Evolutionary conservation across 1,284 basidiomycete genomes (phyloP), one percentile per base, ranked within the genome.

Genomic region (Ustilago trichophora): DNA sequence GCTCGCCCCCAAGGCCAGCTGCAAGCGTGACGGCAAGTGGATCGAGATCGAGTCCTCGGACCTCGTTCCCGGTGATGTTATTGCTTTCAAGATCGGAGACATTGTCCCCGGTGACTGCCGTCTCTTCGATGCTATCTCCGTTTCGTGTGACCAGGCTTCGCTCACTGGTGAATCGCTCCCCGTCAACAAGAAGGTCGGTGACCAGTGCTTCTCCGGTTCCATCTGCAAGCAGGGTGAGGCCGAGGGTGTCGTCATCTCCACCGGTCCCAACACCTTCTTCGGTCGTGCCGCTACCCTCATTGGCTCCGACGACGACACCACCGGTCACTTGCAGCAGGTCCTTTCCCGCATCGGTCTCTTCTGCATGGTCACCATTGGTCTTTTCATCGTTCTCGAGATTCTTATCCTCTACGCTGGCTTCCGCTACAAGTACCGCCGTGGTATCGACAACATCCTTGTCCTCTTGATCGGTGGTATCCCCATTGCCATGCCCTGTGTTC

Each of bases 401-500:
- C 84, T 98, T 11, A 94, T 96, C 48, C 97, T 98, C 93, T 98
- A 98, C 80, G 98, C 94, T 13, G 67, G 56, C 42, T 72, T 72
- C 64, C 65, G 62, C 35, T 72, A 74, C 68, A 25, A 25, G 4
- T 98, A 98, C 86, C 92, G 93, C 80, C 89, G 89, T 71, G 92
- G 93, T 57, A 80, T 80, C 52, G 96, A 98, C 82, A 85, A 98
- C 25, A 92, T 99, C 80, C 98, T 96, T 0, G 90, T 98, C 40
- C 94, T 98, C 41, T 93, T 98, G 86, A 97, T 98, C 72, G 94
- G 94, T 85, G 94, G 94, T 41, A 98, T 98, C 68, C 94, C 94
- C 1, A 95, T 98, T 83, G 95, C 95, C 29, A 83, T 98, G 26
- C 95, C 95, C 0, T 96, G 98, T 69, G 95, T 98, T 26, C 96